A percentile compares a stretch with the other conserved stretches of the same genome.
Evolutionary conservation across 257 asterid genomes (phyloP).

Genomic region (Solanum ossicruentum): DNA sequence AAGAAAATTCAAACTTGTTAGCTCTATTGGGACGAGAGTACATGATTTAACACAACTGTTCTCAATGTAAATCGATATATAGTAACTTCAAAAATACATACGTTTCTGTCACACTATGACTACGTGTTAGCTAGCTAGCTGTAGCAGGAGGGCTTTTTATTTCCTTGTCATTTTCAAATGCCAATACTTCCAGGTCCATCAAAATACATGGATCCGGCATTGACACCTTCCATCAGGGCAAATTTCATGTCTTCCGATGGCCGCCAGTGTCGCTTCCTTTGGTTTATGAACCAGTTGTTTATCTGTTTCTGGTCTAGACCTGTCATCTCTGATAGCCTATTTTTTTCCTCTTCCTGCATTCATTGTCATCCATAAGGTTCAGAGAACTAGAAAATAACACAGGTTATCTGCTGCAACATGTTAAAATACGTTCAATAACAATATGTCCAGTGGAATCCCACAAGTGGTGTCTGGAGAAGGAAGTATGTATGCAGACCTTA

Average conservation of each 20-base stretch:
- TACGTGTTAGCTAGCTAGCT: not conserved
- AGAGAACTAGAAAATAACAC: not conserved
- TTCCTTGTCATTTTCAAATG: not conserved
- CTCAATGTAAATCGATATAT: not conserved
- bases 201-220: slow-evolving; percentile 9
- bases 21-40: not conserved
- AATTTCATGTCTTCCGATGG: slow-evolving; percentile 71
- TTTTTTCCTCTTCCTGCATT: slow-evolving; percentile 72
- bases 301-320: slow-evolving; percentile 76
- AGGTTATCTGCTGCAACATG: not conserved
- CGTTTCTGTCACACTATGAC: not conserved
- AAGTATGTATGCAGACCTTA: too few relatives aligned
- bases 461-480: too few relatives aligned
- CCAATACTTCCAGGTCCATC: slow-evolving; percentile 22
- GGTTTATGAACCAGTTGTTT: slow-evolving; percentile 86
- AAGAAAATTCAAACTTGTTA: not conserved
- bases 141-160: not conserved
- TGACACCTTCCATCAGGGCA: slow-evolving; percentile 54
- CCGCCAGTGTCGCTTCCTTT: slow-evolving; percentile 77
- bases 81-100: not conserved
- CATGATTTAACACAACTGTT: not conserved
- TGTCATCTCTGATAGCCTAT: slow-evolving; percentile 37
- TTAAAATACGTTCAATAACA: not conserved
- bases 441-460: too few relatives aligned
- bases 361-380: not conserved